Evolutionary conservation across 768 basidiomycete species (phyloP).

Genomic region (Steccherinum ochraceum): DNA sequence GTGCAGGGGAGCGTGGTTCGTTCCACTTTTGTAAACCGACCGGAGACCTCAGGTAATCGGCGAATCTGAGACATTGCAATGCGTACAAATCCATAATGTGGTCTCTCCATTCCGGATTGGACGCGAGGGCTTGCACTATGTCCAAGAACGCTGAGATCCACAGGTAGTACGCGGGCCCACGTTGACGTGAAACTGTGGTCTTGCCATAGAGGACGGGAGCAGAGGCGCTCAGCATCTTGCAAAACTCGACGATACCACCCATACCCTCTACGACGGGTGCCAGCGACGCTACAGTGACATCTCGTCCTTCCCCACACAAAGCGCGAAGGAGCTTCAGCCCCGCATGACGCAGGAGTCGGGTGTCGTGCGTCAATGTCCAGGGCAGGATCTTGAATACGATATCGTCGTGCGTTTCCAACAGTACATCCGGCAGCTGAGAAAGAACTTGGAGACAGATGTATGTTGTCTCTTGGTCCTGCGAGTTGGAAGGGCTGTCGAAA

Average conservation of each 20-base stretch:
- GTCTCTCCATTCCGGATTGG: background rate
- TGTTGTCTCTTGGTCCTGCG: too few relatives aligned
- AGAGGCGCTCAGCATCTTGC: background rate
- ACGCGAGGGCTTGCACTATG: background rate
- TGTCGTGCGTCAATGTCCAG: background rate
- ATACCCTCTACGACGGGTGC: background rate
- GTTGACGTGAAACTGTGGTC: background rate
- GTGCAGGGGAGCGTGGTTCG: background rate
- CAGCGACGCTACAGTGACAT: background rate
- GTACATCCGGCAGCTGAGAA: too few relatives aligned
- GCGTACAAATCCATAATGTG: background rate
- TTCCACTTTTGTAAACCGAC: background rate
- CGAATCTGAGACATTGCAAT: background rate
- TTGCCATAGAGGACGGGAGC: background rate
- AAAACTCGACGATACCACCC: background rate
- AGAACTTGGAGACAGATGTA: background rate
- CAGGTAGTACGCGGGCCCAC: background rate
- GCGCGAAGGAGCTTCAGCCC: background rate
- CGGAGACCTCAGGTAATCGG: background rate
- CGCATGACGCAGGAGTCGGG: background rate
- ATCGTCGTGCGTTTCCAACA: too few relatives aligned
- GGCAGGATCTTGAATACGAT: too few relatives aligned
- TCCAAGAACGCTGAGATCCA: background rate
- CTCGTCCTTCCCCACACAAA: background rate
- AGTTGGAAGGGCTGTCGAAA: too few relatives aligned